A percentile compares a stretch with the other conserved stretches of the same genome.
Conservation (phyloP, 176 grass and related monocot genomes). For the Paspalum vaginatum region DNA sequence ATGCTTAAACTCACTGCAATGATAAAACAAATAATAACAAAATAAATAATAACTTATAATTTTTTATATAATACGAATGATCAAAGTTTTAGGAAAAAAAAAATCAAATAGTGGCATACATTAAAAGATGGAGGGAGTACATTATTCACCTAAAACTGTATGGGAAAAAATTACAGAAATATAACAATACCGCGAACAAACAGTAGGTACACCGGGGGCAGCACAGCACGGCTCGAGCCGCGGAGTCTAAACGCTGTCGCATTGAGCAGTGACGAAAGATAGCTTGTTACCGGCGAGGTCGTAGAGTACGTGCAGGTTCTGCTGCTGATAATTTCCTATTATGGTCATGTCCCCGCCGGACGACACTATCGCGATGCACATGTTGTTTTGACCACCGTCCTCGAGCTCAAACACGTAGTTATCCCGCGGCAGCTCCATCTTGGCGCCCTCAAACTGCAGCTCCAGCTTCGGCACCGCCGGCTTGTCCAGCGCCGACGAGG, state of each 20-base stretch:
- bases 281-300: conserved; percentile 47
- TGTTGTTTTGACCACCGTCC: neutral
- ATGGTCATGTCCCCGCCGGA: conserved; percentile 28
- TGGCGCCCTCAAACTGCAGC: conserved; percentile 61
- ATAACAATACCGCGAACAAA: neutral
- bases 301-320: conserved; percentile 66
- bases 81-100: too few species aligned
- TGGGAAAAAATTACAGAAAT: neutral
- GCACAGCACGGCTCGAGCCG: neutral
- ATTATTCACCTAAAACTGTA: neutral
- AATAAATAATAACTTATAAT: too few species aligned
- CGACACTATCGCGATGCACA: conserved; percentile 29
- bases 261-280: conserved; percentile 52
- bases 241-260: conserved; percentile 8
- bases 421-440: conserved; percentile 54
- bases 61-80: too few species aligned
- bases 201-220: neutral
- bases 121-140: too few species aligned
- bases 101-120: too few species aligned
- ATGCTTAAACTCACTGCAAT: too few species aligned
- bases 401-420: conserved; percentile 48
- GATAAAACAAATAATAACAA: too few species aligned
- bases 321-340: conserved; percentile 75
- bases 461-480: conserved; percentile 43
- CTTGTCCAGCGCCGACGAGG: neutral